These are phyloP conservation scores for bread wheat (Triticum aestivum) DNA, from an alignment of 176 grass and related monocot genomes.

Conservation along the genomic window DNA sequence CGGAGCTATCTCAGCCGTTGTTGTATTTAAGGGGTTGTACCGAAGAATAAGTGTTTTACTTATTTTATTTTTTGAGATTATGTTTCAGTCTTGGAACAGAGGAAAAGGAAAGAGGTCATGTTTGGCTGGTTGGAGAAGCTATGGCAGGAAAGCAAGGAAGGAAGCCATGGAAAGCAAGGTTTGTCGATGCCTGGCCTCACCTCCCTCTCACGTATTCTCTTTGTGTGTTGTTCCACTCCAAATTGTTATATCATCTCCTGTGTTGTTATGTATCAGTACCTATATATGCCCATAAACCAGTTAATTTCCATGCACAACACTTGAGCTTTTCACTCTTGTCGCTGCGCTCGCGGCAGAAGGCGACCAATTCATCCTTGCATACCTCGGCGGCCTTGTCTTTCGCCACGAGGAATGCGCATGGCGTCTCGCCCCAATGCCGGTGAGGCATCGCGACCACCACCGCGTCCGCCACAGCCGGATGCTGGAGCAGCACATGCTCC, in stretches of 20 bases:
- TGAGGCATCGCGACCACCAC: too few species aligned
- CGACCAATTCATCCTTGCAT: too few species aligned
- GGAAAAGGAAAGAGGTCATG: background rate
- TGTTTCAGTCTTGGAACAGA: background rate
- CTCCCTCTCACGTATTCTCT: constrained; percentile 46
- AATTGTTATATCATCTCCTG: background rate
- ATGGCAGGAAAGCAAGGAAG: background rate
- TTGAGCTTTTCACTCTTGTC: background rate
- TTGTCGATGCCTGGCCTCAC: background rate
- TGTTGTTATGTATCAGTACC: background rate
- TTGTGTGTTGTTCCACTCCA: background rate
- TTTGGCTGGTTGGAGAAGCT: background rate
- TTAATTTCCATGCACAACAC: background rate
- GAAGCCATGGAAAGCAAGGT: background rate
- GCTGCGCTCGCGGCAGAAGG: too few species aligned
- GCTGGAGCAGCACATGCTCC: too few species aligned
- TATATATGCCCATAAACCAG: background rate
- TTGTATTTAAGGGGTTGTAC: too few species aligned
- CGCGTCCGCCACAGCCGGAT: too few species aligned
- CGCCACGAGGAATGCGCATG: too few species aligned
- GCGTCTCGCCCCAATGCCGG: too few species aligned
- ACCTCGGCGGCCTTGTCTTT: too few species aligned
- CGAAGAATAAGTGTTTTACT: too few species aligned
- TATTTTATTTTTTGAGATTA: background rate
- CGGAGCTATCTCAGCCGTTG: too few species aligned